A percentile compares a stretch with the other conserved stretches of the same genome.
Conservation (phyloP, 1,139 yeast genomes). For the Sugiyamaella paludigena region DNA sequence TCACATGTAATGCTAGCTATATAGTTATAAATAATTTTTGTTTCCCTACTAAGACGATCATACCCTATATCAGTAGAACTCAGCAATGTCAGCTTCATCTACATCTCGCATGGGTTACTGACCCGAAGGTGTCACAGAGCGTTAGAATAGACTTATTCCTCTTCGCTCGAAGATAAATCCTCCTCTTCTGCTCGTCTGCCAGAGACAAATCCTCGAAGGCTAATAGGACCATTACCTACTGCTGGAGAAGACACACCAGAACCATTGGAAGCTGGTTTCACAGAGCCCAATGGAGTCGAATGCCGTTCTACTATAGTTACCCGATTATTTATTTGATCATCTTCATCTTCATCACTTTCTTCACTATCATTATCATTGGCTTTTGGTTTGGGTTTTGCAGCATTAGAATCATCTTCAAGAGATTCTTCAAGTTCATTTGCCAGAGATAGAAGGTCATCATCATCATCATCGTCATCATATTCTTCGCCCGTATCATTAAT, state of each 20-base stretch:
- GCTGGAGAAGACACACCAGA: conserved; percentile 13
- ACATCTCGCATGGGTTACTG: too few relatives aligned
- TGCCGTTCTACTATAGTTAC: conserved; percentile 13
- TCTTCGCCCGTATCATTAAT: conserved; percentile 29
- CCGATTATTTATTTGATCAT: background rate
- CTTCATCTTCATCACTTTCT: conserved; percentile 23
- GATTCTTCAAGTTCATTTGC: conserved; percentile 32
- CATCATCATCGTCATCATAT: conserved; percentile 33
- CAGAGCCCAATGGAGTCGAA: background rate
- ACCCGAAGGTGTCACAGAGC: too few relatives aligned
- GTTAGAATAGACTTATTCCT: conserved; percentile 26
- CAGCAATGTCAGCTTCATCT: too few relatives aligned
- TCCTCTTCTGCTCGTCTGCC: conserved; percentile 27
- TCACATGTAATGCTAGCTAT: too few relatives aligned
- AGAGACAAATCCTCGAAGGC: conserved; percentile 26
- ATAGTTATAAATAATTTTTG: too few relatives aligned
- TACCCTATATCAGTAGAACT: too few relatives aligned
- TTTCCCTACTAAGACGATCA: too few relatives aligned
- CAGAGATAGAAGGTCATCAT: conserved; percentile 33
- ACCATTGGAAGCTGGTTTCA: conserved; percentile 12
- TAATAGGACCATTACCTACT: conserved; percentile 23
- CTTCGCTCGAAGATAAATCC: conserved; percentile 30
- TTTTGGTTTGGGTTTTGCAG: background rate
- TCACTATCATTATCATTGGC: conserved; percentile 15
- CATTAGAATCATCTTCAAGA: conserved; percentile 25